Evolutionary conservation across 352 stramenopile species (phyloP).

Genomic region (Phytopythium montanum): DNA sequence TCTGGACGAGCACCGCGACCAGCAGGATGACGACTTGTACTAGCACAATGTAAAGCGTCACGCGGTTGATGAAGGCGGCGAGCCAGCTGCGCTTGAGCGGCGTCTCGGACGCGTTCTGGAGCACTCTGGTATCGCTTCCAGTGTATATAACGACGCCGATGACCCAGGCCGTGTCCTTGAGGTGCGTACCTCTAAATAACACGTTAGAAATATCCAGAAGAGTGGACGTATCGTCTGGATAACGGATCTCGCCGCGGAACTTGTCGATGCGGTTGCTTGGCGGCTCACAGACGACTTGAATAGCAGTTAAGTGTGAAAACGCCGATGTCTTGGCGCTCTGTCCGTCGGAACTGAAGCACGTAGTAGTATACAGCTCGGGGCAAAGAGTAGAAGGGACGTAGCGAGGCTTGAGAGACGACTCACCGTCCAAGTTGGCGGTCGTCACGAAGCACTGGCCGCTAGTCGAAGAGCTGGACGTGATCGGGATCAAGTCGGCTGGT

Average conservation of each 20-base stretch:
- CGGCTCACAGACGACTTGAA: constrained; percentile 38
- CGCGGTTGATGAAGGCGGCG: constrained; percentile 76
- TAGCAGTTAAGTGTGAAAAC: constrained; percentile 9
- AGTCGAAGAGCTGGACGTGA: constrained; percentile 37
- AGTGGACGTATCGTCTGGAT: constrained; percentile 13
- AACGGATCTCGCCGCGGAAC: constrained; percentile 69
- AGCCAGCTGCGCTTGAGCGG: constrained; percentile 73
- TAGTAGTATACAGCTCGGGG: constrained; percentile 10
- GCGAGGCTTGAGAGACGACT: constrained; percentile 85
- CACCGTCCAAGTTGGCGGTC: constrained; percentile 86
- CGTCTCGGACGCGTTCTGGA: constrained; percentile 70
- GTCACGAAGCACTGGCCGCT: constrained; percentile 78
- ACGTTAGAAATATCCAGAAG: constrained; percentile 69
- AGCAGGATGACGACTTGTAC: constrained; percentile 57
- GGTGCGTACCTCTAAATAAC: constrained; percentile 57
- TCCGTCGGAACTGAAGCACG: constrained; percentile 25
- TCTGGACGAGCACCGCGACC: constrained; percentile 42
- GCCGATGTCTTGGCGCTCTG: constrained; percentile 13
- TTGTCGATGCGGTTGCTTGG: constrained; percentile 68
- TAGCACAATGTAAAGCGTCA: constrained; percentile 75
- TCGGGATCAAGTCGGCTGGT: constrained; percentile 63
- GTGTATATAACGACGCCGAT: constrained; percentile 85
- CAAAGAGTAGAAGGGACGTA: constrained; percentile 47
- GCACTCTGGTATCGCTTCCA: constrained; percentile 85
- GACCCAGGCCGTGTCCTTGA: constrained; percentile 73